Evolutionary conservation across 805 yeast species (phyloP).

Genomic region (Hanseniaspora vineae): DNA sequence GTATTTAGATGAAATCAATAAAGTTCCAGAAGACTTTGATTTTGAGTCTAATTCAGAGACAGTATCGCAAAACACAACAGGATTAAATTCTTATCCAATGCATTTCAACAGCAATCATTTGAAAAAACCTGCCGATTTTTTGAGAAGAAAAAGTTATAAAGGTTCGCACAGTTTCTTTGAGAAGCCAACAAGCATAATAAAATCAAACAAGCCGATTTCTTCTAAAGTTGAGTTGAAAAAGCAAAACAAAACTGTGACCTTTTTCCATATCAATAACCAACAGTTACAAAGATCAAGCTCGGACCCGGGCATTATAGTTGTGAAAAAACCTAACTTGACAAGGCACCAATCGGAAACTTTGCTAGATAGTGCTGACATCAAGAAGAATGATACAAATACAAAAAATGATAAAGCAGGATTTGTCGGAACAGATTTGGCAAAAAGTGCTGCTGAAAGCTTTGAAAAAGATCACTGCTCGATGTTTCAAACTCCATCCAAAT

Average conservation of each 20-base stretch:
- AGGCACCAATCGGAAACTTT: not conserved
- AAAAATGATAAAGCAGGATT: constrained; percentile 2
- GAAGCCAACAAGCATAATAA: constrained; percentile 17
- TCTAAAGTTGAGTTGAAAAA: constrained; percentile 23
- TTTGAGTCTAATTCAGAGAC: constrained; percentile 18
- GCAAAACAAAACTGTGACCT: constrained; percentile 26
- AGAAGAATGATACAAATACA: not conserved
- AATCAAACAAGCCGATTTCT: constrained; percentile 20
- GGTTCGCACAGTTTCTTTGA: constrained; percentile 21
- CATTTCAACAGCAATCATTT: not conserved
- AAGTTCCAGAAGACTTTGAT: constrained; percentile 32
- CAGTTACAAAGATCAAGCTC: constrained; percentile 1
- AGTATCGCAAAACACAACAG: too few species aligned
- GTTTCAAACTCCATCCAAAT: not conserved
- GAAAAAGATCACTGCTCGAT: not conserved
- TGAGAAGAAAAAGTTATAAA: constrained; percentile 8
- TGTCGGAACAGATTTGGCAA: not conserved
- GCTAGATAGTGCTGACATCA: not conserved
- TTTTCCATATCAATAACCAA: constrained; percentile 16
- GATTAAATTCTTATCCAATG: not conserved
- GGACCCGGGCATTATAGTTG: not conserved
- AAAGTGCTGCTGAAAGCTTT: not conserved
- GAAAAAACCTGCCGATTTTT: constrained; percentile 6
- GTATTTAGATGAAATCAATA: constrained; percentile 38
- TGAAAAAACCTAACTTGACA: not conserved